Percentiles rank a stretch among this genome's conserved stretches.
phyloP scores from a whole-genome alignment of 83 land plant species.

The Isoetes engelmannii region DNA sequence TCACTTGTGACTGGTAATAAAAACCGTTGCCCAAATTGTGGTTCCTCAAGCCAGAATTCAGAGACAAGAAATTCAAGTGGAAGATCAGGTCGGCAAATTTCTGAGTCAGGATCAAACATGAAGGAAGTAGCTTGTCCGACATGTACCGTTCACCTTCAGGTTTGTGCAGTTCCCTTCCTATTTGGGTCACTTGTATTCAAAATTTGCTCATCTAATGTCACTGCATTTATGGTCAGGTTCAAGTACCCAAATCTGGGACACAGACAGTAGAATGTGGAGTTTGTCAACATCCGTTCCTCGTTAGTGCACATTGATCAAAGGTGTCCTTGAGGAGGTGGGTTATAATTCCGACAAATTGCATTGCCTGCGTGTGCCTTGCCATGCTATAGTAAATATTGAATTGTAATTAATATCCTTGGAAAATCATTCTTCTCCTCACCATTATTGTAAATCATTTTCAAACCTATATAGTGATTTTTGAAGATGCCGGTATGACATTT shows the following conservation, averaged over 20 bases:
- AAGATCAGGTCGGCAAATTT: slow-evolving; percentile 38
- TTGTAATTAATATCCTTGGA: too few relatives aligned
- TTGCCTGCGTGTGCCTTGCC: too few relatives aligned
- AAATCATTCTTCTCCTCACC: too few relatives aligned
- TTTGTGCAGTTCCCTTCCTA: slow-evolving; percentile 8
- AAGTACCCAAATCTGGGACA: slow-evolving; percentile 85
- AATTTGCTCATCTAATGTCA: background rate
- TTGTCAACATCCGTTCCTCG: slow-evolving; percentile 95
- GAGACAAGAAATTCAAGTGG: slow-evolving; percentile 51
- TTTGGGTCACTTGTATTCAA: background rate
- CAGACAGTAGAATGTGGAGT: slow-evolving; percentile 96
- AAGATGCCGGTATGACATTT: too few relatives aligned
- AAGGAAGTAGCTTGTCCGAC: slow-evolving; percentile 91
- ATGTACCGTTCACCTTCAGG: slow-evolving; percentile 98
- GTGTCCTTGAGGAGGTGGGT: too few relatives aligned
- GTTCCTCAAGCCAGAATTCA: slow-evolving; percentile 43
- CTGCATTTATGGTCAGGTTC: slow-evolving; percentile 53
- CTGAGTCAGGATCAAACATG: slow-evolving; percentile 48
- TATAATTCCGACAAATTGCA: too few relatives aligned
- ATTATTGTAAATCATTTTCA: too few relatives aligned
- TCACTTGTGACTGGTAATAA: slow-evolving; percentile 21
- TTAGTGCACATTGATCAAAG: slow-evolving; percentile 57
- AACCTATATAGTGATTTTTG: too few relatives aligned
- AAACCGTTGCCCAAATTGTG: slow-evolving; percentile 27
- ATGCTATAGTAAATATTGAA: too few relatives aligned